These are phyloP conservation scores for Phyllosticta ampelicida DNA, from an alignment of 2,329 filamentous ascomycete genomes.

Conservation along the genomic window DNA sequence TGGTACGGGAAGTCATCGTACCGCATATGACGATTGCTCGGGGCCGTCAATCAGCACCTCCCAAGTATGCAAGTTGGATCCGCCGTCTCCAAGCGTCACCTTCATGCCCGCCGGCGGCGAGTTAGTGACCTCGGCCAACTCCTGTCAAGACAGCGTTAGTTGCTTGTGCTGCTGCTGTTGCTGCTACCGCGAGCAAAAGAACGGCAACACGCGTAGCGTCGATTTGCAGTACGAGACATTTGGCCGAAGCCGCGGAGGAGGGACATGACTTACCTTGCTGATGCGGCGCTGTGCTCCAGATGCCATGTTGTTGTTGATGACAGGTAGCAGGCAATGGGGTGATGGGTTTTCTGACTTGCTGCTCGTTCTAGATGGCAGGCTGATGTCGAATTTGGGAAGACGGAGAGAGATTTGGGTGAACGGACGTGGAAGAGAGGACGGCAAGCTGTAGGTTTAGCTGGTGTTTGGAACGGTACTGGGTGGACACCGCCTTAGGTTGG, in stretches of 20 bases:
- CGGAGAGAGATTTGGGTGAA: neutral
- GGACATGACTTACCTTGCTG: slow-evolving; percentile 1
- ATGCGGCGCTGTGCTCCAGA: slow-evolving; percentile 8
- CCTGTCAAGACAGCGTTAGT: slow-evolving; percentile 33
- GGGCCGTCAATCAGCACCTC: slow-evolving; percentile 57
- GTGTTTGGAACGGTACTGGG: neutral
- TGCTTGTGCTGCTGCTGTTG: neutral
- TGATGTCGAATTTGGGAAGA: neutral
- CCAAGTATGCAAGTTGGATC: slow-evolving; percentile 58
- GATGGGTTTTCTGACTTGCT: neutral
- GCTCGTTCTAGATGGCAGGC: neutral
- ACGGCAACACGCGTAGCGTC: neutral
- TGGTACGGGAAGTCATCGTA: slow-evolving; percentile 25
- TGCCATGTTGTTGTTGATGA: slow-evolving; percentile 1
- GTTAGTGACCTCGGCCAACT: slow-evolving; percentile 47
- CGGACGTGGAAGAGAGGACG: neutral
- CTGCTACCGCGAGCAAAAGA: neutral
- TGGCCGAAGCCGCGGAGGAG: too few species aligned
- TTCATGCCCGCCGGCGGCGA: slow-evolving; percentile 47
- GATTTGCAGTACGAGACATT: neutral
- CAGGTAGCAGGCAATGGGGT: neutral
- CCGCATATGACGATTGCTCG: slow-evolving; percentile 52
- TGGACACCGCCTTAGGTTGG: neutral
- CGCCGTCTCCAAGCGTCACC: slow-evolving; percentile 44
- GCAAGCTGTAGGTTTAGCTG: neutral